Evolutionary conservation across 2,329 filamentous ascomycete genomes (phyloP).

Genomic region (Talaromyces sp.): DNA sequence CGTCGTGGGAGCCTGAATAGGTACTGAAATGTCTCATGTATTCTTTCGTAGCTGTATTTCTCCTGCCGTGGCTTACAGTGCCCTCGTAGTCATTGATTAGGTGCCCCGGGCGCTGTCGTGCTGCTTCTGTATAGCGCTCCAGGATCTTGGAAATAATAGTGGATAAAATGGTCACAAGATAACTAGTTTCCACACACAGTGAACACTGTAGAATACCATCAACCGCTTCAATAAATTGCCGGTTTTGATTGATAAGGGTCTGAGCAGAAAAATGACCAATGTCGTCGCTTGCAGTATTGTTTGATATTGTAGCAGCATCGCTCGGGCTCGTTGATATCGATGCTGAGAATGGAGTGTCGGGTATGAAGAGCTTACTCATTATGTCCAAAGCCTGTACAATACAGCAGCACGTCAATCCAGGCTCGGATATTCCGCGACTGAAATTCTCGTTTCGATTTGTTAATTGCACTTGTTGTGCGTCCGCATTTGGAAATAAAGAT

Average conservation of each 20-base stretch:
- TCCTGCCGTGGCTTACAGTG: not conserved
- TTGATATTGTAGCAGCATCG: slow-evolving; percentile 26
- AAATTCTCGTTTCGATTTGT: not conserved
- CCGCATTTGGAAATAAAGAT: not conserved
- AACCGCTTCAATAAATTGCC: not conserved
- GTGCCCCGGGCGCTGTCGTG: slow-evolving; percentile 5
- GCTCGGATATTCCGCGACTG: not conserved
- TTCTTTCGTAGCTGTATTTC: not conserved
- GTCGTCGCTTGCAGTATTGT: slow-evolving; percentile 8
- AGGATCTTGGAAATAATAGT: slow-evolving; percentile 32
- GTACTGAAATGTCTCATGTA: not conserved
- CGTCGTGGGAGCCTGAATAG: not conserved
- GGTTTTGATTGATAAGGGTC: not conserved
- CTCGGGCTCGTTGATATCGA: slow-evolving; percentile 25
- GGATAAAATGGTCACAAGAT: slow-evolving; percentile 26
- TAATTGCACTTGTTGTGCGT: not conserved
- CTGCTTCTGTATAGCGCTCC: slow-evolving; percentile 25
- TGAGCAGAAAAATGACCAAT: not conserved
- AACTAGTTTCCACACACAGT: slow-evolving; percentile 26
- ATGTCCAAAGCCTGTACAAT: not conserved
- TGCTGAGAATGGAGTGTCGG: slow-evolving; percentile 7
- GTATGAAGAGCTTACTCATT: not conserved
- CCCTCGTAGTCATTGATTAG: not conserved
- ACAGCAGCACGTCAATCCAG: not conserved
- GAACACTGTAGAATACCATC: not conserved